Conservation (phyloP, 495 filamentous ascomycete species). For the Aspergillus homomorphus region DNA sequence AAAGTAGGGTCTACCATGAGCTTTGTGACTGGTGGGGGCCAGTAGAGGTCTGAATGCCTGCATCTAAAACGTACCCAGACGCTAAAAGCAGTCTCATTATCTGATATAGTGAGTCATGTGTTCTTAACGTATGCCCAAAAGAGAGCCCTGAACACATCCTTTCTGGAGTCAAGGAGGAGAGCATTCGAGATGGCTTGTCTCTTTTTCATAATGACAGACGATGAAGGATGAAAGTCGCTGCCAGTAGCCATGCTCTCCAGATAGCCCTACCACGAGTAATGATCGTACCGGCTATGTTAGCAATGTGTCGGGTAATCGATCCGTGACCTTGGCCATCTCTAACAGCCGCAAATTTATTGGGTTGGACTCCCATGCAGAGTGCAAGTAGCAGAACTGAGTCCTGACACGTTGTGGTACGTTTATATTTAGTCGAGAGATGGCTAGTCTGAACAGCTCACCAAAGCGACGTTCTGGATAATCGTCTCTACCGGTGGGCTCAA, state of each 20-base stretch:
- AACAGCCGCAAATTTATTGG: conserved; percentile 15
- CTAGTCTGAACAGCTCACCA: conserved; percentile 7
- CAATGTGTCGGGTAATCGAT: conserved; percentile 13
- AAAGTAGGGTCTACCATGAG: conserved; percentile 18
- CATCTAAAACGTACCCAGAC: conserved; percentile 14
- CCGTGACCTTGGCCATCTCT: conserved; percentile 8
- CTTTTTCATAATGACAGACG: too few species aligned
- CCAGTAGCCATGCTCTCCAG: too few species aligned
- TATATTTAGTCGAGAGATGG: neutral
- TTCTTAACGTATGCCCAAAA: too few species aligned
- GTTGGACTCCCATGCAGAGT: conserved; percentile 22
- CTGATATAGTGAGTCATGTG: conserved; percentile 10
- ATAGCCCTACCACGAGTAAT: conserved; percentile 17
- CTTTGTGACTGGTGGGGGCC: conserved; percentile 19
- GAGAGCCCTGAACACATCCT: neutral
- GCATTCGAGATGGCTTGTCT: too few species aligned
- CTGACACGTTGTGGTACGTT: neutral
- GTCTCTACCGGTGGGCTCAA: conserved; percentile 20
- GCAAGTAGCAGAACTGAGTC: conserved; percentile 14
- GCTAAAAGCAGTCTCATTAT: conserved; percentile 17
- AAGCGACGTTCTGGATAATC: conserved; percentile 19
- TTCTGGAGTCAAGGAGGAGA: neutral
- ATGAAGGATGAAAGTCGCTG: too few species aligned
- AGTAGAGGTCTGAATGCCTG: conserved; percentile 16
- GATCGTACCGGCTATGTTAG: conserved; percentile 15